Conservation (phyloP, 2,329 filamentous ascomycete species). For the Apiospora rasikravindrae region DNA sequence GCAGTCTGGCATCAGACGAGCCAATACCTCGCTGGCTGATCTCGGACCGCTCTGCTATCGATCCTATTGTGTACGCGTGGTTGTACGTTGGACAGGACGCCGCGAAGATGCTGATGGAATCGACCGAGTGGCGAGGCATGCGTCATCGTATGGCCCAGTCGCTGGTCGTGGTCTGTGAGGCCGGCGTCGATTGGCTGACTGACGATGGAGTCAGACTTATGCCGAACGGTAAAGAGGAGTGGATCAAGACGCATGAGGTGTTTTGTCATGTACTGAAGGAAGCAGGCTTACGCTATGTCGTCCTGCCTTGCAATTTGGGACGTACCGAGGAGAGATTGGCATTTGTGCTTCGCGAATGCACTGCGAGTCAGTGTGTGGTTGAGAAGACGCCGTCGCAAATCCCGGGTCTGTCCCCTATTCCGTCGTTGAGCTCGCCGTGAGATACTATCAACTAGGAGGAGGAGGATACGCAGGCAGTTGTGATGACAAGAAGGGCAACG, state of each 20-base stretch:
- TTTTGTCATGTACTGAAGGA: slow-evolving; percentile 29
- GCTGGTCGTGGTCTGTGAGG: slow-evolving; percentile 46
- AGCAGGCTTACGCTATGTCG: neutral
- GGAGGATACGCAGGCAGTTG: no score
- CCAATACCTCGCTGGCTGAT: slow-evolving; percentile 46
- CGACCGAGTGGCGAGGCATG: slow-evolving; percentile 37
- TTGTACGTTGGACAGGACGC: slow-evolving; percentile 37
- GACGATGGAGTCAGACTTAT: slow-evolving; percentile 46
- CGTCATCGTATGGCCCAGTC: slow-evolving; percentile 39
- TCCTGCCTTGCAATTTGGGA: neutral
- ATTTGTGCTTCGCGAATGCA: neutral
- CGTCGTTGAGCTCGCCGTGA: no score
- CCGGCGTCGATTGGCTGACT: slow-evolving; percentile 39
- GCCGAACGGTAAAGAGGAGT: slow-evolving; percentile 33
- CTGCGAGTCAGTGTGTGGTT: neutral
- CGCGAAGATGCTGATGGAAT: slow-evolving; percentile 31
- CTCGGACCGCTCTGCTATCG: slow-evolving; percentile 49
- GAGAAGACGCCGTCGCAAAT: neutral
- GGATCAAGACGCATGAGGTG: slow-evolving; percentile 30
- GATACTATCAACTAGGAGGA: no score
- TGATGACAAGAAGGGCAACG: no score
- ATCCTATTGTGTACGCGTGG: slow-evolving; percentile 47
- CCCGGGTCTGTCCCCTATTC: no score
- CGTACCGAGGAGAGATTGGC: neutral
- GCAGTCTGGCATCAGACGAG: no score